These are phyloP conservation scores for Petunia axillaris DNA, from an alignment of 257 asterid genomes.

Conservation along the genomic window DNA sequence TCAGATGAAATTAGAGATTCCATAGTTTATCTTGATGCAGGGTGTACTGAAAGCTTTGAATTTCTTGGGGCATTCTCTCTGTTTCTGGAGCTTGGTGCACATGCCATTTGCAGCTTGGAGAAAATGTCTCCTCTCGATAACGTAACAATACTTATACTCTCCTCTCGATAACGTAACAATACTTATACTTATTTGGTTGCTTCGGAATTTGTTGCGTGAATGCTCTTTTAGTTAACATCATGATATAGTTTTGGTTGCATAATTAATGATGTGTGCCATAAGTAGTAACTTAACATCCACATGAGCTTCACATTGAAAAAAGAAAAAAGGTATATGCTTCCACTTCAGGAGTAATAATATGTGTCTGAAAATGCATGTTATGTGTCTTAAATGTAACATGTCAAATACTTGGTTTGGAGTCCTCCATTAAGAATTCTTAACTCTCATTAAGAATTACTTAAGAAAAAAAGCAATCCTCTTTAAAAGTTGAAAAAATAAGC, in stretches of 20 bases:
- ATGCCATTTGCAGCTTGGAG: slow-evolving; percentile 89
- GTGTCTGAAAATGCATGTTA: too few species aligned
- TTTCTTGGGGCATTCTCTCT: slow-evolving; percentile 79
- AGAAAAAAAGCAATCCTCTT: background rate
- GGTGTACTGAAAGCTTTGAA: slow-evolving; percentile 90
- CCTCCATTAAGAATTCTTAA: background rate
- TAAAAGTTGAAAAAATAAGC: background rate
- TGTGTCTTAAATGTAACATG: too few species aligned
- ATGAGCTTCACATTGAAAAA: too few species aligned
- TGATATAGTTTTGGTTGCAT: slow-evolving; percentile 17
- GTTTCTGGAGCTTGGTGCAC: slow-evolving; percentile 90
- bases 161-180: background rate
- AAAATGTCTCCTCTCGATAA: slow-evolving; percentile 70
- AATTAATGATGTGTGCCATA: background rate
- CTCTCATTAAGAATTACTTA: background rate
- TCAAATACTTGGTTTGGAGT: background rate
- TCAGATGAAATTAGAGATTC: slow-evolving; percentile 84
- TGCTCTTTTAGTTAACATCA: background rate
- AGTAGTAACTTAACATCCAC: too few species aligned
- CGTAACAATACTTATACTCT: slow-evolving; percentile 41
- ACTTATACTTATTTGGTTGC: background rate
- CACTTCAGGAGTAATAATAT: too few species aligned
- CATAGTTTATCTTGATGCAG: slow-evolving; percentile 86
- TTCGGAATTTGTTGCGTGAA: background rate
- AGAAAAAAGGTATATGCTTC: too few species aligned